A percentile compares a stretch with the other conserved stretches of the same genome.
phyloP scores from a whole-genome alignment of 1,284 basidiomycete species.

The Pseudozyma hubeiensis region DNA sequence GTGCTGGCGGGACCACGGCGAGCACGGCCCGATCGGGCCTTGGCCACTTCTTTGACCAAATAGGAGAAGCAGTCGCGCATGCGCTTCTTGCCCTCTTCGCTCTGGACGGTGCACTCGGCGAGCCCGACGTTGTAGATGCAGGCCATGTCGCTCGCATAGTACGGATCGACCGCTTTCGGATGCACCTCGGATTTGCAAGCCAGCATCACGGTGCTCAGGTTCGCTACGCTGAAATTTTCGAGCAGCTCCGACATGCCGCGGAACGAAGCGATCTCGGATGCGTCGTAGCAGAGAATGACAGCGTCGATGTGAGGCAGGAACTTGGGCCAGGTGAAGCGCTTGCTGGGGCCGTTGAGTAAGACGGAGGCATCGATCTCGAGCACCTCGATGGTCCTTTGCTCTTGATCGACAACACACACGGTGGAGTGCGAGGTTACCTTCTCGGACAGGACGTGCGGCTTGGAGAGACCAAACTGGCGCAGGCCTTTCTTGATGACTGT shows the following conservation, averaged over 20 bases:
- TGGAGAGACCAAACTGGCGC: slow-evolving; percentile 61
- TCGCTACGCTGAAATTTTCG: slow-evolving; percentile 57
- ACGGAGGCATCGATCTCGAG: slow-evolving; percentile 64
- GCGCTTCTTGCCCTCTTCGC: slow-evolving; percentile 65
- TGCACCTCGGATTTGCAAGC: slow-evolving; percentile 65
- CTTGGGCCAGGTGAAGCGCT: slow-evolving; percentile 64
- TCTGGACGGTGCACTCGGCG: slow-evolving; percentile 61
- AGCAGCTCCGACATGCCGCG: slow-evolving; percentile 64
- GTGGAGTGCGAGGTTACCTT: slow-evolving; percentile 63
- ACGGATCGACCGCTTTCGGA: slow-evolving; percentile 63
- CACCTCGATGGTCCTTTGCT: slow-evolving; percentile 63
- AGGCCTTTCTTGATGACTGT: slow-evolving; percentile 65
- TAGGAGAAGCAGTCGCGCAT: slow-evolving; percentile 66
- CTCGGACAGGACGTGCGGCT: slow-evolving; percentile 58
- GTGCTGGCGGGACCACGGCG: slow-evolving; percentile 33
- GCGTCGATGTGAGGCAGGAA: slow-evolving; percentile 62
- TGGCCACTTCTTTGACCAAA: slow-evolving; percentile 64
- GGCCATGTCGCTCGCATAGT: slow-evolving; percentile 65
- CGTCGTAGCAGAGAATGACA: slow-evolving; percentile 65
- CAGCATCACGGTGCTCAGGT: slow-evolving; percentile 63
- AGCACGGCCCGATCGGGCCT: slow-evolving; percentile 47
- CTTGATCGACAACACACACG: slow-evolving; percentile 61
- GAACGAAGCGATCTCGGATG: slow-evolving; percentile 57
- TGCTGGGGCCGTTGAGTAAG: slow-evolving; percentile 55
- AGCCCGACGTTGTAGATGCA: slow-evolving; percentile 63